phyloP scores from a whole-genome alignment of 805 yeast species.

The Wickerhamiella shivajii region DNA sequence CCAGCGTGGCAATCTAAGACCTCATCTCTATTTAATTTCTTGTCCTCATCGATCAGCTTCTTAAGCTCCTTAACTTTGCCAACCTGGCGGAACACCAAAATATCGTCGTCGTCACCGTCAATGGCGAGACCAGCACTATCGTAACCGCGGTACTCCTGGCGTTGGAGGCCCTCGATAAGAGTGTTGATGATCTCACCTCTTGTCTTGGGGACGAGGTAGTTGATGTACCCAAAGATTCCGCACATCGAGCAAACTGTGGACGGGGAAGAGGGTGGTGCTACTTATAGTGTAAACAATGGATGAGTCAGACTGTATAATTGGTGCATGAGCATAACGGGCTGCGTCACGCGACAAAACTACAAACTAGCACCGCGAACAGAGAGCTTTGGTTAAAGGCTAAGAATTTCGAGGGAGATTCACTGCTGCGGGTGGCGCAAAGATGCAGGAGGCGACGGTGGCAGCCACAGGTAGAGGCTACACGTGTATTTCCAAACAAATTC shows the following conservation, averaged over 20 bases:
- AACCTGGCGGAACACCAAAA: conserved; percentile 62
- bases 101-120: conserved; percentile 72
- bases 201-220: conserved; percentile 79
- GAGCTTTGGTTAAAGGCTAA: no score
- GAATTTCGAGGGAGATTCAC: no score
- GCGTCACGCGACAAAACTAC: no score
- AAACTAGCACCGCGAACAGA: no score
- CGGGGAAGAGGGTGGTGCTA: no score
- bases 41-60: conserved; percentile 35
- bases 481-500: no score
- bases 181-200: conserved; percentile 88
- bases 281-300: no score
- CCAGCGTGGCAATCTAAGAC: conserved; percentile 79
- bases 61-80: conserved; percentile 83
- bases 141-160: conserved; percentile 95
- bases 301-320: no score
- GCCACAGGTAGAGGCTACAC: no score
- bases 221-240: conserved; percentile 97
- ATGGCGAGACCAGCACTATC: conserved; percentile 95
- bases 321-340: no score
- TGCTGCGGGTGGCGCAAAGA: no score
- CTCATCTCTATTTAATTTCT: conserved; percentile 35
- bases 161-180: conserved; percentile 54
- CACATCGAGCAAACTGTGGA: conserved; percentile 28
- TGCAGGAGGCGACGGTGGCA: no score